phyloP scores from a whole-genome alignment of 805 yeast species.

The Ogataea nonfermentans region DNA sequence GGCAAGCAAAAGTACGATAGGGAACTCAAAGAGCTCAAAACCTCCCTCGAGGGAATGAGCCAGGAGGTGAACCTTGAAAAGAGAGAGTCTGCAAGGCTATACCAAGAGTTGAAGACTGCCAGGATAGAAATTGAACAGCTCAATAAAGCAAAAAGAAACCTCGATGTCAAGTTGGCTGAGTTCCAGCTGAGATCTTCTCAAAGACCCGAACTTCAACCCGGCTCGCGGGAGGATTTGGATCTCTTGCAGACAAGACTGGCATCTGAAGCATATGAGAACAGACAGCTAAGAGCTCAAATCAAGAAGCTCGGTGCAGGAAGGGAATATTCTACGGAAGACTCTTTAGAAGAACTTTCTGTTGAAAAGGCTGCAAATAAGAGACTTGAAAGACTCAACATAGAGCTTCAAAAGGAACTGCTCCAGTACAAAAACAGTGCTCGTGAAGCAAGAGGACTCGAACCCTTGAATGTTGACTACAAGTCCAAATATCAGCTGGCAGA shows the following conservation, averaged over 20 bases:
- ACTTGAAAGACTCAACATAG: slow-evolving; percentile 32
- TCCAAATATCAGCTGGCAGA: slow-evolving; percentile 47
- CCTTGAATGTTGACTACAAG: slow-evolving; percentile 39
- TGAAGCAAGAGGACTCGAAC: slow-evolving; percentile 37
- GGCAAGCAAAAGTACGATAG: slow-evolving; percentile 45
- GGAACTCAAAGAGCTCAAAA: slow-evolving; percentile 38
- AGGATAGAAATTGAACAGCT: slow-evolving; percentile 36
- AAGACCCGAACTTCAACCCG: slow-evolving; percentile 22
- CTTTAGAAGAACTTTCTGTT: slow-evolving; percentile 21
- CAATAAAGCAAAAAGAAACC: slow-evolving; percentile 29
- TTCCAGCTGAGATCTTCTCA: slow-evolving; percentile 30
- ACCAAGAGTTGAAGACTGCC: slow-evolving; percentile 27
- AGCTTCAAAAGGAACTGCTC: slow-evolving; percentile 35
- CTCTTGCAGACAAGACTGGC: slow-evolving; percentile 64
- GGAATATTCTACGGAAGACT: neutral
- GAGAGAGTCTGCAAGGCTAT: slow-evolving; percentile 25
- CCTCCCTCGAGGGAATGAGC: slow-evolving; percentile 27
- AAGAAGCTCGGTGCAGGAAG: slow-evolving; percentile 31
- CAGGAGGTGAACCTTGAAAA: slow-evolving; percentile 32
- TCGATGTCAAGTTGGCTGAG: slow-evolving; percentile 34
- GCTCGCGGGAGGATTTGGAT: slow-evolving; percentile 52
- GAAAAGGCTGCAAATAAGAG: slow-evolving; percentile 34
- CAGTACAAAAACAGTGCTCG: slow-evolving; percentile 29
- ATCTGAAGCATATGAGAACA: slow-evolving; percentile 59
- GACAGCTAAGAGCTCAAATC: slow-evolving; percentile 44